Base-by-base conservation (phyloP, 108 stramenopile species). In the Nitzschia putrida region DNA sequence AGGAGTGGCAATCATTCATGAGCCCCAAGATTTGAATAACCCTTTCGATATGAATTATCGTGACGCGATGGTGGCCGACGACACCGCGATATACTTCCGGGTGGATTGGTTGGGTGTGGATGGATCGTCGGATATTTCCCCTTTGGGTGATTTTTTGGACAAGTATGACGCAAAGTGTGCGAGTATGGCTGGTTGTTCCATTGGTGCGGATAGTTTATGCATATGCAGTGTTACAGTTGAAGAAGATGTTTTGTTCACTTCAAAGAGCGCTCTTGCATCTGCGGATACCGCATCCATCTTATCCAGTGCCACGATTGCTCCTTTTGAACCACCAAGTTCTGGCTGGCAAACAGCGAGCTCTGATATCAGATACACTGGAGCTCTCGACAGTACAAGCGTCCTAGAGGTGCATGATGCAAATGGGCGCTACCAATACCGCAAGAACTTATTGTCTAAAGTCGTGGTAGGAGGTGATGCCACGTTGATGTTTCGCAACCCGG, bases 1-100 rank as follows among this genome's bases (percentile, higher is more conserved):
- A 2, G 56, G 69, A 65, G 77, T 90, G 9, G 81, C 78, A 0
- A 52, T 84, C 14, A 85, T 90, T 7, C 83, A 87, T 68, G 66
- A 77, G 22, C 71, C 77, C 13, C 34, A 38, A 4, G 29, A 8
- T n/a, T n/a, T 29, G 14, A n/a, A 57, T n/a, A n/a, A n/a, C n/a
- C n/a, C n/a, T n/a, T n/a, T n/a, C n/a, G n/a, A n/a, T n/a, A n/a
- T n/a, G n/a, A n/a, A n/a, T n/a, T n/a, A n/a, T n/a, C n/a, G n/a
- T n/a, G n/a, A n/a, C n/a, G n/a, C n/a, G n/a, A n/a, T n/a, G n/a
- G n/a, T n/a, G n/a, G n/a, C n/a, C 8, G 56, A 57, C 13, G 6
- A 18, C 47, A 6, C 2, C 4, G 14, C 11, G n/a, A n/a, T n/a
- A n/a, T n/a, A n/a, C n/a, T n/a, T n/a, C n/a, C n/a, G n/a, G n/a